A percentile compares a stretch with the other conserved stretches of the same genome.
These are phyloP conservation scores for Lepraria neglecta DNA, from an alignment of 495 filamentous ascomycete genomes.

Conservation along the genomic window DNA sequence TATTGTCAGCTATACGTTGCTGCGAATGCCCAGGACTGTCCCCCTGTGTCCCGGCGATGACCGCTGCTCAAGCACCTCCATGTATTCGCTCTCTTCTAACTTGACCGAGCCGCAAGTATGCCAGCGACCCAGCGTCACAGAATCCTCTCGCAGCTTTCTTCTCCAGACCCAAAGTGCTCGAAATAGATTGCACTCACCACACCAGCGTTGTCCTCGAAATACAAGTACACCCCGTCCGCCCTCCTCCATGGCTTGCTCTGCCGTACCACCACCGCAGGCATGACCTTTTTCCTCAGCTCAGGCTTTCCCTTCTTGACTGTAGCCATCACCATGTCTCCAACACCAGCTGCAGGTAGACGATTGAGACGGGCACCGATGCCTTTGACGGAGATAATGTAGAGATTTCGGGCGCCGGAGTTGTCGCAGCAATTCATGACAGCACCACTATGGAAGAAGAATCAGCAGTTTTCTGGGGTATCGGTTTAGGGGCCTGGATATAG, in stretches of 20 bases:
- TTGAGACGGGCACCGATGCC: constrained; percentile 98
- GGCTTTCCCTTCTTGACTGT: constrained; percentile 99
- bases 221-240: constrained; percentile 94
- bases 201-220: constrained; percentile 99
- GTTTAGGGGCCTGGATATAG: background rate
- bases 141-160: background rate
- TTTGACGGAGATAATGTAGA: constrained; percentile 99
- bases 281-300: constrained; percentile 98
- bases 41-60: background rate
- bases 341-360: constrained; percentile 93
- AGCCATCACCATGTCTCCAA: constrained; percentile 99
- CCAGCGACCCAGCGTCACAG: background rate
- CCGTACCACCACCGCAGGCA: constrained; percentile 95
- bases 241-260: constrained; percentile 99
- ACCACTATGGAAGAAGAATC: constrained; percentile 53
- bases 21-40: background rate
- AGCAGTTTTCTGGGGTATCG: background rate
- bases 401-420: constrained; percentile 96
- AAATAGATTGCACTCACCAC: constrained; percentile 60
- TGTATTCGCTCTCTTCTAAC: background rate
- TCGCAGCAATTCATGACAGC: constrained; percentile 97
- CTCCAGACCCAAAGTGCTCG: too few species aligned
- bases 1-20: constrained; percentile 19
- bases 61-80: background rate
- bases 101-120: background rate